Evolutionary conservation across 441 rosid species (phyloP), one percentile per base, ranked within the genome.

Genomic region (Brassica hybrid): DNA sequence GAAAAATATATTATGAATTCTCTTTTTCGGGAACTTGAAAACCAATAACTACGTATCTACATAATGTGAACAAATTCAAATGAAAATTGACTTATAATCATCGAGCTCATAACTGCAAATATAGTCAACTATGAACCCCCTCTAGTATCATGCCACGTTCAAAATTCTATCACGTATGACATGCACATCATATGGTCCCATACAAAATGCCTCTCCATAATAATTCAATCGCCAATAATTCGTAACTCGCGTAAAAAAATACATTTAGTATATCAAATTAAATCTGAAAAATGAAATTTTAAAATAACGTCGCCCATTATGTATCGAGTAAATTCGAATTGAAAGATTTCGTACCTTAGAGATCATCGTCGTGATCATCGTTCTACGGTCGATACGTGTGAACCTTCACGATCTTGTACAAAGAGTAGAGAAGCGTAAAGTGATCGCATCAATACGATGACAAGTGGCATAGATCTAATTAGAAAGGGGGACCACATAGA

Each of bases 1-100:
- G n/a, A n/a, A 19, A 19, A 19, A 19, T 19, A 5, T 27, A 52
- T 54, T 30, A 65, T 70, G 38, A 72, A 59, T 34, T 72, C 50
- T 60, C 16, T 6, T 60, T 60, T 67, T 25, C 7, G 3, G 70
- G 59, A 67, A 73, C 71, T 54, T 61, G 70, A 62, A 67, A 64
- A 27, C 16, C 12, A 62, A 23, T 69, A 58, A 41, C 57, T 61
- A 61, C 38, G 52, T 18, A 57, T 30, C 72, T 79, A 75, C 62
- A 79, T 75, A 65, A 65, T 79, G 79, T 74, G 76, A 79, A 74
- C 79, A 75, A 79, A 70, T 75, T 79, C 69, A 70, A 75, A 75
- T 70, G 38, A 58, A 65, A 75, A 65, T 79, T 75, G 79, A 79
- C 82, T 74, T 75, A 48, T 63, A 36, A 61, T 65, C 69, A 74